A percentile compares a stretch with the other conserved stretches of the same genome.
These are phyloP conservation scores for Suillus hirtellus DNA, from an alignment of 768 basidiomycete genomes.

Conservation along the genomic window DNA sequence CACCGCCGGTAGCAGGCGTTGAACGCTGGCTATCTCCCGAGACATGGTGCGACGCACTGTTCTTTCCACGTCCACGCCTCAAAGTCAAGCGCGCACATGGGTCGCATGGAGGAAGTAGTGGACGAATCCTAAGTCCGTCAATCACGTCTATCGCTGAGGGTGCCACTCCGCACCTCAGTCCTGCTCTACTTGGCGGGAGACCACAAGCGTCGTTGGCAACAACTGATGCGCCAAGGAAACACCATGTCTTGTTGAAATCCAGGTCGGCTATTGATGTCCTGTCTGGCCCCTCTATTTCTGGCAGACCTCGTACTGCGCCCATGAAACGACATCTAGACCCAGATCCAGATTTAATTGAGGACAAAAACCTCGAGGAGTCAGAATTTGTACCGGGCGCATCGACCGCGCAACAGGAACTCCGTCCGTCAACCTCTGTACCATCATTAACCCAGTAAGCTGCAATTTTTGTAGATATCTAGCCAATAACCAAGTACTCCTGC, in stretches of 20 bases:
- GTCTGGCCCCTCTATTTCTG: constrained; percentile 13
- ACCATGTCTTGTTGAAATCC: constrained; percentile 19
- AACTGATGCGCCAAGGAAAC: constrained; percentile 3
- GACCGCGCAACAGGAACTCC: constrained; percentile 49
- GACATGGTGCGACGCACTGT: constrained; percentile 79
- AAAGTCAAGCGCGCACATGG: constrained; percentile 43
- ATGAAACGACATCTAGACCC: not conserved
- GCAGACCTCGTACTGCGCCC: not conserved
- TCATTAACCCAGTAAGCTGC: constrained; percentile 51
- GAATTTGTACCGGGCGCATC: constrained; percentile 3
- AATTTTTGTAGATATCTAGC: not conserved
- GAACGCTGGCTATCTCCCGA: constrained; percentile 74
- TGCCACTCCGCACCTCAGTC: constrained; percentile 14
- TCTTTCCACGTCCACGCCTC: constrained; percentile 76
- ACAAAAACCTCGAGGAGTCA: not conserved
- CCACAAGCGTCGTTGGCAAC: constrained; percentile 25
- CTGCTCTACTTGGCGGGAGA: constrained; percentile 14
- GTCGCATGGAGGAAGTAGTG: constrained; percentile 20
- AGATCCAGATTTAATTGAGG: not conserved
- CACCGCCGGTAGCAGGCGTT: constrained; percentile 35
- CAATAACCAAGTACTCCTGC: constrained; percentile 5
- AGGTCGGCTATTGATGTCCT: constrained; percentile 23
- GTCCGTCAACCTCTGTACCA: constrained; percentile 56
- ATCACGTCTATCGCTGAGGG: constrained; percentile 39
- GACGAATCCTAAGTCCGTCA: constrained; percentile 51